phyloP scores from a whole-genome alignment of 2,329 filamentous ascomycete species.

The Cadophora sp. region DNA sequence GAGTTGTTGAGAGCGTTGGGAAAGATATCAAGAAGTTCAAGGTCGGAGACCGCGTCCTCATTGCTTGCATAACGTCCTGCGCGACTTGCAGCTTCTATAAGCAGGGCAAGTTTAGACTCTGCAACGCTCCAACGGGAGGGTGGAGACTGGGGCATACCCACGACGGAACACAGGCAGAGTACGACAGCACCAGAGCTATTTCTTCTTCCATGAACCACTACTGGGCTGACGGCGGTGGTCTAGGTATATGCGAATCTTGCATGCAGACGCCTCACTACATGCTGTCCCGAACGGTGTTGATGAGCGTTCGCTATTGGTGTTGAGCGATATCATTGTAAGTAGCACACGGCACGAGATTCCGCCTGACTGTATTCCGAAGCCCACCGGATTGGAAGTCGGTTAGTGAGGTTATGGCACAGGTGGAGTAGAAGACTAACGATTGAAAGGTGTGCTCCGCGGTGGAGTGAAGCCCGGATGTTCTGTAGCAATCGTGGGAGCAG shows the following conservation, averaged over 20 bases:
- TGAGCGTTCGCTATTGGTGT: constrained; percentile 16
- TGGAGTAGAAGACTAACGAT: neutral
- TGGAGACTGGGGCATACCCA: constrained; percentile 18
- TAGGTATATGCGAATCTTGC: constrained; percentile 16
- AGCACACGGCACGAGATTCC: neutral
- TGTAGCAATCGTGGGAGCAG: constrained; percentile 11
- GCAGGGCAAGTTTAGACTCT: constrained; percentile 17
- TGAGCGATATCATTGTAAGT: constrained; percentile 21
- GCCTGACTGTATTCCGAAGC: neutral
- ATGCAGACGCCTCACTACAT: constrained; percentile 15
- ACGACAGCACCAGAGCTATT: neutral
- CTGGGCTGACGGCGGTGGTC: neutral
- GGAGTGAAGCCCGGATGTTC: constrained; percentile 16
- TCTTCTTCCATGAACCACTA: no score
- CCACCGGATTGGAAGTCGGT: constrained; percentile 20
- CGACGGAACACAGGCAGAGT: constrained; percentile 20
- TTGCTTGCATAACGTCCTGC: constrained; percentile 18
- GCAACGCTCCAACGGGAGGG: constrained; percentile 9
- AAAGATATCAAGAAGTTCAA: constrained; percentile 21
- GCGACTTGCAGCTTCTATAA: constrained; percentile 18
- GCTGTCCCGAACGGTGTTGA: constrained; percentile 15
- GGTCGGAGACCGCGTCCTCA: constrained; percentile 13
- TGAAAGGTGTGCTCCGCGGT: constrained; percentile 16
- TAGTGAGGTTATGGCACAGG: neutral
- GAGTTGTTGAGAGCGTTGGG: constrained; percentile 12